Conservation (phyloP, 495 filamentous ascomycete species). For the Astrothelium macrocarpum region DNA sequence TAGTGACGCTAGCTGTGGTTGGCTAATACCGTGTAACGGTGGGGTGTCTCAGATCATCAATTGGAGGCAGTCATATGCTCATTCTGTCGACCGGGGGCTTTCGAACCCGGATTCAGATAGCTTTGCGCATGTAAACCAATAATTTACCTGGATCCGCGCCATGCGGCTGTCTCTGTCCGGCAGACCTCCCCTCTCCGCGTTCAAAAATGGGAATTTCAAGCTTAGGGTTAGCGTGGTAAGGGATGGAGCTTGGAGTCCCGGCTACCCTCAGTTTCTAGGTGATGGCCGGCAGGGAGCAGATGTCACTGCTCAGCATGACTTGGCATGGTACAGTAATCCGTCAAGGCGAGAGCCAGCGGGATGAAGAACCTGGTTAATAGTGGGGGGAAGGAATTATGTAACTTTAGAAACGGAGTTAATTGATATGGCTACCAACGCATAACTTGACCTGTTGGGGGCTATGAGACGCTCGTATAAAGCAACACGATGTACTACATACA, state of each 20-base stretch:
- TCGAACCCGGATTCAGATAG: not conserved
- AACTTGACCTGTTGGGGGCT: not conserved
- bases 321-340: not conserved
- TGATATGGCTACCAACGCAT: not conserved
- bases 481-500: not conserved
- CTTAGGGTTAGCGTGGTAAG: not conserved
- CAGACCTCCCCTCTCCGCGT: not conserved
- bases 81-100: not conserved
- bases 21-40: conserved; percentile 5
- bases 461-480: not conserved
- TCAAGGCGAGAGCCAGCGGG: not conserved
- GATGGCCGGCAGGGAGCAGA: not conserved
- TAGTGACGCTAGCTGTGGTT: not conserved
- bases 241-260: not conserved
- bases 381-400: not conserved
- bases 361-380: not conserved
- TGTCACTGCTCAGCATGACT: not conserved
- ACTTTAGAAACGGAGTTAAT: not conserved
- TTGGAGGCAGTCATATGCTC: conserved; percentile 5
- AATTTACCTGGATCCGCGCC: not conserved
- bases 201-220: not conserved
- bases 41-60: conserved; percentile 5
- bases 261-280: not conserved
- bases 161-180: not conserved
- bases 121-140: not conserved